These are phyloP conservation scores for Ceratocystis colombiana DNA, from an alignment of 2,329 filamentous ascomycete genomes.

Conservation along the genomic window DNA sequence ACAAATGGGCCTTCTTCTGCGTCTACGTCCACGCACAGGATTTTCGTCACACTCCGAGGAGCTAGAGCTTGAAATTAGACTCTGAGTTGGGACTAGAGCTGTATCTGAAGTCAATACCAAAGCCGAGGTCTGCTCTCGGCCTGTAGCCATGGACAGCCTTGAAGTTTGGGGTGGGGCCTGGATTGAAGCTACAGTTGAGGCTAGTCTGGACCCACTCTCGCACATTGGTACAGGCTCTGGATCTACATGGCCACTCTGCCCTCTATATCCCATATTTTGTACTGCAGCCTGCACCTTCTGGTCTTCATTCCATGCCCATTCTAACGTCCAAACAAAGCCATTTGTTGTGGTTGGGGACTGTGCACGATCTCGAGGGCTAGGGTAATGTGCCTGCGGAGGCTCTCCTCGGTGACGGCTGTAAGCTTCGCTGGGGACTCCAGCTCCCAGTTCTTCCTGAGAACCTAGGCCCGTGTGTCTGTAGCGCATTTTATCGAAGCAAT, in stretches of 20 bases:
- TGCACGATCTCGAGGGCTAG: neutral
- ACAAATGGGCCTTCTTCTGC: neutral
- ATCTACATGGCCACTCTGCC: neutral
- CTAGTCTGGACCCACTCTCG: neutral
- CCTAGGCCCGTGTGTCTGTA: neutral
- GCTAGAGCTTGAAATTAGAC: neutral
- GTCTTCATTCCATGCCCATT: constrained; percentile 1
- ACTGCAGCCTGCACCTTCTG: neutral
- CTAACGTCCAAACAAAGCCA: constrained; percentile 2
- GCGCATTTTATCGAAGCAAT: neutral
- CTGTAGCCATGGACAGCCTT: neutral
- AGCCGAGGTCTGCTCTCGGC: neutral
- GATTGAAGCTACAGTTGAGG: neutral
- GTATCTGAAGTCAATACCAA: neutral
- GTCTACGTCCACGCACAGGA: neutral
- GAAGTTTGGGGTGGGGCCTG: neutral
- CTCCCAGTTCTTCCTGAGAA: neutral
- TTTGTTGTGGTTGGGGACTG: neutral
- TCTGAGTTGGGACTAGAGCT: neutral
- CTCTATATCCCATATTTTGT: neutral
- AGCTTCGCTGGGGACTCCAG: neutral
- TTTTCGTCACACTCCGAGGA: neutral
- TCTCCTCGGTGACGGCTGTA: neutral
- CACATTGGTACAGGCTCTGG: no score
- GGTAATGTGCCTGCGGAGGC: neutral